A percentile compares a stretch with the other conserved stretches of the same genome.
These are phyloP conservation scores for Penicillium ucsense DNA, from an alignment of 495 filamentous ascomycete species.

Conservation along the genomic window DNA sequence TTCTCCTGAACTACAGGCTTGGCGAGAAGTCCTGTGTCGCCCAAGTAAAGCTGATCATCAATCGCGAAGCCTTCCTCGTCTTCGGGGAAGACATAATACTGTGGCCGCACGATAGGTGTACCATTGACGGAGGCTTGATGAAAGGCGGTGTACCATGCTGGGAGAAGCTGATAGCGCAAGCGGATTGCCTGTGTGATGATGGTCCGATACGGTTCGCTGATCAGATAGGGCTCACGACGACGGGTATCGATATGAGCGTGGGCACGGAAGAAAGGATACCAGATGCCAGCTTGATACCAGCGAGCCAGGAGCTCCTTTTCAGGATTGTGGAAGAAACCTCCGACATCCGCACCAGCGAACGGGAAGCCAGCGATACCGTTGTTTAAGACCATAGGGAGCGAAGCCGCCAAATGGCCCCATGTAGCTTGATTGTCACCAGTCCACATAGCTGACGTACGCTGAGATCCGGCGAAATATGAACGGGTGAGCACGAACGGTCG, in stretches of 20 bases:
- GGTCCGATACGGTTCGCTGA: conserved; percentile 69
- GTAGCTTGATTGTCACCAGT: conserved; percentile 92
- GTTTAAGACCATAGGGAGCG: conserved; percentile 85
- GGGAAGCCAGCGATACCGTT: conserved; percentile 90
- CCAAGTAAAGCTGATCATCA: conserved; percentile 91
- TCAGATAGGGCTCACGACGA: conserved; percentile 85
- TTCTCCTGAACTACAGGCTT: conserved; percentile 79
- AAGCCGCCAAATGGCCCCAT: conserved; percentile 80
- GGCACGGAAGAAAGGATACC: conserved; percentile 98
- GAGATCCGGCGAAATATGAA: conserved; percentile 80
- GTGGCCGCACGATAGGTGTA: conserved; percentile 77
- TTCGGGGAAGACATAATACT: conserved; percentile 83
- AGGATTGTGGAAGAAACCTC: conserved; percentile 96
- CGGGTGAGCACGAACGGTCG: conserved; percentile 89
- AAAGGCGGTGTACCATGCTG: conserved; percentile 96
- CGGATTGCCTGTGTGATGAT: conserved; percentile 85
- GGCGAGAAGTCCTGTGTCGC: conserved; percentile 70
- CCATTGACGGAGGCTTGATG: conserved; percentile 75
- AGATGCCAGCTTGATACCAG: conserved; percentile 95
- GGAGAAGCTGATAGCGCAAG: conserved; percentile 79
- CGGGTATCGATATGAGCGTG: conserved; percentile 96
- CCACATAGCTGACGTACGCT: conserved; percentile 92
- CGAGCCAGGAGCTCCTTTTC: conserved; percentile 79
- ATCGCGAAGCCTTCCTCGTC: conserved; percentile 79
- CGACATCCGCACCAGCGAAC: conserved; percentile 91